Evolutionary conservation across 2,329 filamentous ascomycete species (phyloP), one percentile per base, ranked within the genome.

Genomic region (Elsinoe arachidis): DNA sequence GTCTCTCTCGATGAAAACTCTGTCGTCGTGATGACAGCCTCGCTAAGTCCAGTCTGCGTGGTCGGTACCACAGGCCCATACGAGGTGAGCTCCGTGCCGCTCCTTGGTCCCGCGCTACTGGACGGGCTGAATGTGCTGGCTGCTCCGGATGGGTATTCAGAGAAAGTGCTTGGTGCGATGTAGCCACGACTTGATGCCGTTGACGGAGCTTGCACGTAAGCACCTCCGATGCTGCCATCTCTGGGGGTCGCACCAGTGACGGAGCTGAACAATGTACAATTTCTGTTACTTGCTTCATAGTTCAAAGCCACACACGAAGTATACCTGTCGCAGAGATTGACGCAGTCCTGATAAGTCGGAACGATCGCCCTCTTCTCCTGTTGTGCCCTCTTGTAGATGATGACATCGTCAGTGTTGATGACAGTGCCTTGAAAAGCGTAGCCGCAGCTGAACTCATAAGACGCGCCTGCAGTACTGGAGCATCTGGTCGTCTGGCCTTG

Each of bases 211-310:
- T 51, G 33, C 53, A 19, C 5, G 55, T 52, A 5, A 47, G 38
- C 55, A 14, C 57, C 59, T 2, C 54, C 59, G 37, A 61, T 54
- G 23, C 61, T 64, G 2, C 65, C 59, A 14, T 62, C 67, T 43
- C 63, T 64, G 17, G 62, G 58, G 10, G 62, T 47, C 12, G 63
- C 62, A 6, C 67, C 66, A 12, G 64, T 65, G 7, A 68, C 60
- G 2, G 60, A 34, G 51, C 65, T 67, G 47, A 69, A 64, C 7
- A 69, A 46, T 1, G 65, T 67, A 55, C 68, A 70, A 14, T 65
- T 60, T 11, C 34, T 53, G 34, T 15, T 53, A 17, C 54, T 64
- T 7, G 57, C 61, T 17, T 65, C 60, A 54, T 66, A 69, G 38
- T 68, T 67, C 44, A 66, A 60, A 1, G 63, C 67, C 5, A 65